Evolutionary conservation across 371 early-diverging fungal species (phyloP), one percentile per base, ranked within the genome.

Genomic region (Lichtheimia ramosa): DNA sequence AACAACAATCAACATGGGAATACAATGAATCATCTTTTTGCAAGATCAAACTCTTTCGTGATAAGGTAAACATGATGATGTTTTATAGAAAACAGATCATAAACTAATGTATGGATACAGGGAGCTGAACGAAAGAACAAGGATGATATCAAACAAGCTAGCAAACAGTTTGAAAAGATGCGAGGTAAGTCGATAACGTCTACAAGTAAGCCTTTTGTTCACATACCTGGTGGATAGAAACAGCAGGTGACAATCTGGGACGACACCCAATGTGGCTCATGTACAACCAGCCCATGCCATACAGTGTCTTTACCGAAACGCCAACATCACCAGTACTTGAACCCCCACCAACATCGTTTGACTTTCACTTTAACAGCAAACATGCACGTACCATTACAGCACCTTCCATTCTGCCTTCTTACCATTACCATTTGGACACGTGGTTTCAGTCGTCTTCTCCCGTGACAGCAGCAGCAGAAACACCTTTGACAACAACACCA

Each of bases 31-130:
- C 69, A 20, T 73, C 83, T 46, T 91, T 74, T 55, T 83, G 86
- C 13, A 84, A 86, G 57, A 77, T 91, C 49, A 89, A 90, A 61
- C 59, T 91, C 28, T 92, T 92, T 62, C 73, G 92, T 39, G 92
- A 92, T 58, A 92, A 91, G 78, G 87, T 85, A 74, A 23, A 25
- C 5, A 25, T 25, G 3, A 25, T 25, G 6, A 34, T 34, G 10
- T 6, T 10, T 34, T 34, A 34, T 34, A 10, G 6, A 34, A 2
- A 34, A 34, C 10, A 34, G 5, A 10, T 8, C 10, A 34, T 34
- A 8, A 10, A 34, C 6, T 8, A 2, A 46, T 7, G 5, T 18
- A 5, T 16, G 20, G 7, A 46, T 20, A 16, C 16, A 54, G 56
- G 85, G 85, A 5, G 83, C 85, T 15, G 83, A 85, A 54, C 71